Evolutionary conservation across 768 basidiomycete genomes (phyloP), one percentile per base, ranked within the genome.

Genomic region (Lactifluus pinguis): DNA sequence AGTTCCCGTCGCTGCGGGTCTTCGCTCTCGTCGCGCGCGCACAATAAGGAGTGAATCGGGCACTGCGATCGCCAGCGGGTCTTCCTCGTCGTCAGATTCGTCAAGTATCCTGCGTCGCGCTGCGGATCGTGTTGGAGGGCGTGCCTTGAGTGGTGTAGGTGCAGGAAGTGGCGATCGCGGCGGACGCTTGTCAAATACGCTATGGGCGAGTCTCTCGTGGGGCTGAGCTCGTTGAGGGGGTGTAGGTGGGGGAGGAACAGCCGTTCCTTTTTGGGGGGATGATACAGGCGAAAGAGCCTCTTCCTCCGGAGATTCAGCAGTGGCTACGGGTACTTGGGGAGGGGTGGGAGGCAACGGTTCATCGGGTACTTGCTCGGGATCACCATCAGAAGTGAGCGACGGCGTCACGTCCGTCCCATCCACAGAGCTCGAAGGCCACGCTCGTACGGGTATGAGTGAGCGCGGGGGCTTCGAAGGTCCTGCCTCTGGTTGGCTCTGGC

Each of bases 131-230:
- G 74, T 74, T 1, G 86, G 89, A 4, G 86, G 83, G 0, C 74
- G 76, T 0, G 81, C 81, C 67, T 79, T 81, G 6, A 80, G 77
- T 1, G 86, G 84, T 2, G 76, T 72, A 10, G 72, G 71, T 7
- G 69, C 62, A 13, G 83, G 84, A 66, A 90, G 72, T 38, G 38
- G 38, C 38, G 38, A 38, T 38, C 38, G 38, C 0, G 87, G 87
- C 0, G 76, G 78, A 0, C 88, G 83, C 61, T 76, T 82, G 44
- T 80, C 76, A 65, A 89, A 85, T 4, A 81, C 32, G 66, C 79
- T 55, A 19, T n/a, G 49, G 0, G 30, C 30, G 30, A 59, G 29
- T 21, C 34, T 53, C 21, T 30, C 56, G 14, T 13, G 53, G 41
- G 45, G 10, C 32, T 50, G 21, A 47, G 45, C 45, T 44, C 49